Base-by-base conservation (phyloP, 2,329 filamentous ascomycete genomes). In the Colletotrichum spinosum region DNA sequence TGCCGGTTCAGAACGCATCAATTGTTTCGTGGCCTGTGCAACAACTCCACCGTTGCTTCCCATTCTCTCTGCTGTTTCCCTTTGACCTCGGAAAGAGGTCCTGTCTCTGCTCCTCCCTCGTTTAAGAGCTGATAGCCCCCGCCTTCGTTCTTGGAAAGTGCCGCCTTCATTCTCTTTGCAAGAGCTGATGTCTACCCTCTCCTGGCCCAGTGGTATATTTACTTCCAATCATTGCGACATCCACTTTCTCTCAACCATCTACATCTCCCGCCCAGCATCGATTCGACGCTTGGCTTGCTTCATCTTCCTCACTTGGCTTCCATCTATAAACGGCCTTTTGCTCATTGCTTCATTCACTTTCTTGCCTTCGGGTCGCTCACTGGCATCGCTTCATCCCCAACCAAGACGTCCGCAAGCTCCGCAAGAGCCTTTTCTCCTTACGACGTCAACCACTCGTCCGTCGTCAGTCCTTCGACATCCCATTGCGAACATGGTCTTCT, bases 401-500 rank as follows among this genome's bases (percentile, higher is more conserved):
- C 33, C 33, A 38, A 33, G 38, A 42, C 35, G 12, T 50, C 45
- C 37, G 11, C 13, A 12, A 13, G 12, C 38, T 37, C 9, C 8
- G 4, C 44, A 52, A 12, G 11, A 42, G 12, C 35, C 12, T 8
- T 10, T 33, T 12, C 4, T 37, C 52, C 15, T 44, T 6, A 35
- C 11, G n/a, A 3, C 15, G 12, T n/a, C 11, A 11, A 17, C 38
- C 3, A 11, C 17, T 15, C 13, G 15, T 34, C 35, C 34, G 25
- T 38, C 35, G 25, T 46, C 5, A 25, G 17, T 39, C 17, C 25
- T 9, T 55, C 9, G 12, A 44, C 53, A 33, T n/a, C 45, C 12
- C 42, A 37, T n/a, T 38, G 34, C 33, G 41, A 45, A 11, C n/a
- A 65, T 65, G 62, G 37, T 62, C 15, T 48, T 52, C 52, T 50